Evolutionary conservation across 805 yeast species (phyloP), one percentile per base, ranked within the genome.

Genomic region (Kazachstania africana): DNA sequence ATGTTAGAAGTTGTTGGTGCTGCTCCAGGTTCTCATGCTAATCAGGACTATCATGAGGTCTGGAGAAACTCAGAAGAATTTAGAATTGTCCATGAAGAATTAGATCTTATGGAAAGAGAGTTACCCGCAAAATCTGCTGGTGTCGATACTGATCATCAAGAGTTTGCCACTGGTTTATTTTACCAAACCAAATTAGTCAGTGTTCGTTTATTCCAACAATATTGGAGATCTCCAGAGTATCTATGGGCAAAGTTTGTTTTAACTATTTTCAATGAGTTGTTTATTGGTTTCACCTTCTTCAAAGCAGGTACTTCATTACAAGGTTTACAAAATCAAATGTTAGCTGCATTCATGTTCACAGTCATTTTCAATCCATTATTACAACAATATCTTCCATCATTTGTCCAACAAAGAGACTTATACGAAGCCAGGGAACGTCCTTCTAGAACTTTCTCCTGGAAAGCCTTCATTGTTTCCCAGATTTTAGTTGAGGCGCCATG

Each of bases 1-100:
- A 84, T 84, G 94, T 63, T 84, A 57, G 79, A 79, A 40, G 80
- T 76, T 40, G 78, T 78, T 45, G 85, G 87, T 47, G 85, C 85
- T 33, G 84, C 85, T 23, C 85, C 85, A 5, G 85, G 84, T 33
- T 71, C 82, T 23, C 77, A 72, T 43, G 80, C 84, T 14, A 63
- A 64, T 28, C 80, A 75, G 54, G 80, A 79, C 52, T 78, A 76
- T 47, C 65, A 72, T 46, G 77, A 79, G 47, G 82, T 78, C 29
- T 82, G 95, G 95, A 57, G 68, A 51, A 65, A 67, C 29, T 81
- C 94, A 20, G 55, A 56, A 1, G 85, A 83, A 50, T 70, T 69
- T 44, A 47, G 57, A 33, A 72, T 65, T 5, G 71, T 79, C 20
- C 67, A 71, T 35, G 55, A 50, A 3, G 88, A 80, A 50, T 64